These are phyloP conservation scores for Exophiala alcalophila DNA, from an alignment of 2,329 filamentous ascomycete species.

Conservation along the genomic window DNA sequence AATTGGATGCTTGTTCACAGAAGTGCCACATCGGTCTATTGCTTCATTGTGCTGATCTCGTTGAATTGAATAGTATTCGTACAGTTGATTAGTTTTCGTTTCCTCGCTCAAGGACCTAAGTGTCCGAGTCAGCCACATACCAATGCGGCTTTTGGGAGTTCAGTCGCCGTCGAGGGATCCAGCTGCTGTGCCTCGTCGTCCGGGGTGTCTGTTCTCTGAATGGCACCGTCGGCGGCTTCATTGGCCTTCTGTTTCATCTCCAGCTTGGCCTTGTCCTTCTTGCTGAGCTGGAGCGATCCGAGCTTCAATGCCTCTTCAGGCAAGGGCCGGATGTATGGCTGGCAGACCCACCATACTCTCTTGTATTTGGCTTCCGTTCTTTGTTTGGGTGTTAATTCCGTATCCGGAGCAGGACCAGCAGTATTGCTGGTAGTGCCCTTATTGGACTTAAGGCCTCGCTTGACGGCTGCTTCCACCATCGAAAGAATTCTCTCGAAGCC, in stretches of 20 bases:
- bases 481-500: slow-evolving; percentile 73
- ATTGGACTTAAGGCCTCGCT: slow-evolving; percentile 36
- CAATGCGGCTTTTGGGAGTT: slow-evolving; percentile 28
- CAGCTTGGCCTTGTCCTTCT: slow-evolving; percentile 48
- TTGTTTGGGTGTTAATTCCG: slow-evolving; percentile 37
- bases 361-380: slow-evolving; percentile 67
- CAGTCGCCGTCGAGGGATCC: slow-evolving; percentile 5
- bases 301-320: slow-evolving; percentile 84
- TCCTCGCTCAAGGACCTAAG: no score
- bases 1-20: no score
- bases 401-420: slow-evolving; percentile 51
- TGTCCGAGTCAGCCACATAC: slow-evolving; percentile 28
- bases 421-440: slow-evolving; percentile 46
- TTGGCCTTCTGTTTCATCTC: slow-evolving; percentile 28
- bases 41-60: no score
- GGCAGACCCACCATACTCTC: slow-evolving; percentile 84
- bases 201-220: slow-evolving; percentile 7
- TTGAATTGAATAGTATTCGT: no score
- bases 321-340: slow-evolving; percentile 80
- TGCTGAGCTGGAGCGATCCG: slow-evolving; percentile 70
- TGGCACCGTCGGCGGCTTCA: slow-evolving; percentile 12
- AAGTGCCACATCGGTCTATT: no score
- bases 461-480: slow-evolving; percentile 73
- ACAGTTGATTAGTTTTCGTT: no score
- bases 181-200: neutral